These are phyloP conservation scores for Sphaerostilbella broomeana DNA, from an alignment of 2,329 filamentous ascomycete species.

Conservation along the genomic window DNA sequence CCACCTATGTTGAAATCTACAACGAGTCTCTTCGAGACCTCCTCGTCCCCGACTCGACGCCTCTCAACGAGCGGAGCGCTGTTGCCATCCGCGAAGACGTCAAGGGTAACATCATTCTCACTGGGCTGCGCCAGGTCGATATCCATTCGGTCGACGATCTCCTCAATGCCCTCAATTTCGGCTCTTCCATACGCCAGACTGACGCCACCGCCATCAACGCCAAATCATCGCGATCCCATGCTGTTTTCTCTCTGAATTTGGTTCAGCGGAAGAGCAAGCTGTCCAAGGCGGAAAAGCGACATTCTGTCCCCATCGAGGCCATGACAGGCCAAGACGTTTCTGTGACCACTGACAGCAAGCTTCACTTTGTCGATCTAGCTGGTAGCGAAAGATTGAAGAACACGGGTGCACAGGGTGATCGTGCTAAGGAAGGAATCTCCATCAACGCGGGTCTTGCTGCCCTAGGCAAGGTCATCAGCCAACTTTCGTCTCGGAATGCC, in stretches of 20 bases:
- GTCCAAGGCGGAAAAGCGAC: conserved; percentile 68
- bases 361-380: conserved; percentile 96
- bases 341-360: conserved; percentile 91
- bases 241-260: conserved; percentile 92
- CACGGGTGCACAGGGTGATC: conserved; percentile 88
- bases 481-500: conserved; percentile 81
- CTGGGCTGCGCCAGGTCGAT: conserved; percentile 78
- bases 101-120: conserved; percentile 90
- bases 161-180: conserved; percentile 81
- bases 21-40: conserved; percentile 94
- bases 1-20: conserved; percentile 96
- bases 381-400: conserved; percentile 97
- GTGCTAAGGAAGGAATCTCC: conserved; percentile 92
- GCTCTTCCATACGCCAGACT: conserved; percentile 89
- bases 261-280: conserved; percentile 69
- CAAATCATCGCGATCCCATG: conserved; percentile 94
- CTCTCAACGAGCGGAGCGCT: conserved; percentile 60
- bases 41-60: conserved; percentile 68
- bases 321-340: conserved; percentile 59
- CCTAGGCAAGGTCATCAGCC: conserved; percentile 95
- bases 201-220: conserved; percentile 97
- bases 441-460: conserved; percentile 96
- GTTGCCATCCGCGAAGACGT: conserved; percentile 93
- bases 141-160: conserved; percentile 91
- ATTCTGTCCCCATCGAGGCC: conserved; percentile 78